Base-by-base conservation (phyloP, 805 yeast species). In the Candida dendrica region DNA sequence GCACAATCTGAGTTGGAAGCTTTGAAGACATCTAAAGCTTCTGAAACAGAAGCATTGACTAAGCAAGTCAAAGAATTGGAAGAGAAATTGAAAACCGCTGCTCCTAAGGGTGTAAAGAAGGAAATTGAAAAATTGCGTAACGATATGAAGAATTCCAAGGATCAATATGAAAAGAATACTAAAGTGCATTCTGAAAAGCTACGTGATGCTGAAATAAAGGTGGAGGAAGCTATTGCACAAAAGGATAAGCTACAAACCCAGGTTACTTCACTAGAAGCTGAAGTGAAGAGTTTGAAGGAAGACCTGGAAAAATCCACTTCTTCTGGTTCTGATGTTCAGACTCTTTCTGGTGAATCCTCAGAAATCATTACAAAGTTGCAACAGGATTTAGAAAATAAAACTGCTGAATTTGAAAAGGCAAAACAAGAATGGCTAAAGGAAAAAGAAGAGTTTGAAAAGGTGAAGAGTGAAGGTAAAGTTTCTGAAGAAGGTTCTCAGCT, bases 181-280 rank as follows among this genome's bases (percentile, higher is more conserved):
- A 27, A 27, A 8, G 4, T n/a, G 4, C 17, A 8, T 52, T 53
- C 2, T 66, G 64, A 19, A 44, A 61, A 56, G 34, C 55, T 52
- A 37, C 56, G 60, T 30, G 64, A 60, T 6, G 57, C 79, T 34
- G 73, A 60, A 36, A 44, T 51, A 6, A 63, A 69, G 44, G 46
- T 68, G 13, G 58, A 56, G 8, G 60, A 55, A 4, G 42, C 71
- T 18, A 50, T 51, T 14, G 43, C 51, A 1, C 58, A 59, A 16
- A 70, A 69, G 26, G 60, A 63, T 5, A 61, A 65, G 7, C 47
- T 75, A 22, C 61, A 59, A 39, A 40, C 40, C 8, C 47, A 47
- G 34, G 43, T 52, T 22, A 16, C n/a, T 19, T 17, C 24, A 3
- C 6, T 56, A 27, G 51, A 44, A 36, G 39, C 37, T 11, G 48